Base-by-base conservation (phyloP, 768 basidiomycete genomes). In the Suillus cothurnatus region DNA sequence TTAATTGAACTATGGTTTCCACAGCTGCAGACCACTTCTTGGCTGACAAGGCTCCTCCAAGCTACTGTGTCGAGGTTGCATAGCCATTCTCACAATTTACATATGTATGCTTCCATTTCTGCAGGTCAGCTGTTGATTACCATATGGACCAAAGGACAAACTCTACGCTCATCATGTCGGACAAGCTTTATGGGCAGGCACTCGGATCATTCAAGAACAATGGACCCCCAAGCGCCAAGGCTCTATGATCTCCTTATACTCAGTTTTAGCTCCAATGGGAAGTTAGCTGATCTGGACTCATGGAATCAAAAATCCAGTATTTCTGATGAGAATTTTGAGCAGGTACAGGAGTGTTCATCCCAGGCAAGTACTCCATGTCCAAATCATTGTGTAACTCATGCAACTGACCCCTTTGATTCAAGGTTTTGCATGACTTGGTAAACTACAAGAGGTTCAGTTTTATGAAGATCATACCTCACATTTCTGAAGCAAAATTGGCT, bases 401-500 rank as follows among this genome's bases (percentile, higher is more conserved):
- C 31, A 38, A 31, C 55, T 28, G 12, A 45, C 57, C 63, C 7
- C 38, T 36, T 39, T 6, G 21, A 11, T 6, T 34, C 15, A 34
- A 80, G 81, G 77, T 78, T 32, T 64, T 85, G 65, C 80, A 79
- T 67, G 81, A 82, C 63, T 66, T 84, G 39, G 83, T 70, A 28
- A 94, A 94, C 77, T 94, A 88, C 78, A 92, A 86, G 73, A 85
- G 82, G 2, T 95, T 95, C 67, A 94, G 94, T 1, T 91, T 90
- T 71, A 92, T 91, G 50, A 95, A 96, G 79, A 90, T 96, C 69
- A 72, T 94, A 58, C 93, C 94, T 26, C 89, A 94, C 26, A 70
- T 92, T 55, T 70, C 86, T 2, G 71, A 81, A 28, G 82, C 79
- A 19, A 87, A 85, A 69, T 94, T 96, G 71, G 84, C 82, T 47